phyloP scores from a whole-genome alignment of 495 filamentous ascomycete species.

The Pyrenula massariospora region DNA sequence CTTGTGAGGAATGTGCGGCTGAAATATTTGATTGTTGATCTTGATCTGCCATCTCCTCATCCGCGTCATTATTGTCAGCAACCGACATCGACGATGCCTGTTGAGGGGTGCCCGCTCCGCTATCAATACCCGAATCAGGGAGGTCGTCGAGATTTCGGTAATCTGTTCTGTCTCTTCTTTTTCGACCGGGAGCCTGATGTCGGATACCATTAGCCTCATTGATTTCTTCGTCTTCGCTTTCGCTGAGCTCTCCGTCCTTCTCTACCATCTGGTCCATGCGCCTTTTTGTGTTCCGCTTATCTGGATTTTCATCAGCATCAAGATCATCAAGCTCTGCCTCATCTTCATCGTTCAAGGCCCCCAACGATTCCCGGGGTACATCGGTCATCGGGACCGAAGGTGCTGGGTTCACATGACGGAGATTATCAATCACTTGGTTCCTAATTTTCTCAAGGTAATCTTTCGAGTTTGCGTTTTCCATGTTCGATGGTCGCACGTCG shows the following conservation, averaged over 20 bases:
- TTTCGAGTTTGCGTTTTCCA: conserved; percentile 94
- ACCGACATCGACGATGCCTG: conserved; percentile 29
- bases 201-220: conserved; percentile 59
- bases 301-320: conserved; percentile 84
- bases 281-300: conserved; percentile 71
- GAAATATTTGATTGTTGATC: conserved; percentile 14
- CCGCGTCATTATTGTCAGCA: conserved; percentile 34
- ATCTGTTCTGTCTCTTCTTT: conserved; percentile 58
- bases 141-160: conserved; percentile 52
- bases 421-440: conserved; percentile 80
- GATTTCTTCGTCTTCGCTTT: conserved; percentile 84
- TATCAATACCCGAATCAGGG: conserved; percentile 54
- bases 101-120: conserved; percentile 43
- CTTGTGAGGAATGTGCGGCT: conserved; percentile 13
- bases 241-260: conserved; percentile 63
- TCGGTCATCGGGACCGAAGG: conserved; percentile 93
- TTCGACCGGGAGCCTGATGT: conserved; percentile 45
- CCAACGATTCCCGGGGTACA: conserved; percentile 66
- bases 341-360: conserved; percentile 67
- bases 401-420: conserved; percentile 74
- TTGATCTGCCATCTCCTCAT: conserved; percentile 20
- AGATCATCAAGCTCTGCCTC: conserved; percentile 81
- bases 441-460: conserved; percentile 98
- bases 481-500: conserved; percentile 89
- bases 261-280: conserved; percentile 70